These are phyloP conservation scores for Syzygium grande DNA, from an alignment of 345 rosid species.

Conservation along the genomic window DNA sequence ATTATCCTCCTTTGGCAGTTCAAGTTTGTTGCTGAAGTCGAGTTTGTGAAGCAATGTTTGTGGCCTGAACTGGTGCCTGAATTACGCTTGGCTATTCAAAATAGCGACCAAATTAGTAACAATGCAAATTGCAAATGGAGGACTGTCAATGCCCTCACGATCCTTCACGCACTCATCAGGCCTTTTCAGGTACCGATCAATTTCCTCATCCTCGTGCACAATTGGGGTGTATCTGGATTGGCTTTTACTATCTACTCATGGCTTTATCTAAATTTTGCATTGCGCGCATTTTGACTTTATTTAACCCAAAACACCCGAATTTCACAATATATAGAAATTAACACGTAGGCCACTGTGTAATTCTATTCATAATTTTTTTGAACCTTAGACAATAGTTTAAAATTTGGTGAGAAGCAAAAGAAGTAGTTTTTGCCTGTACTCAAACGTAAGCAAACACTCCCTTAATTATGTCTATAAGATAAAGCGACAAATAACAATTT, in stretches of 20 bases:
- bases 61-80: slow-evolving; percentile 83
- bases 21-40: slow-evolving; percentile 43
- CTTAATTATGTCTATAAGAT: neutral
- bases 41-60: slow-evolving; percentile 55
- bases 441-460: neutral
- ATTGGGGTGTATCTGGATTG: neutral
- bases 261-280: neutral
- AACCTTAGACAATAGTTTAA: neutral
- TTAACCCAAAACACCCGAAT: neutral
- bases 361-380: neutral
- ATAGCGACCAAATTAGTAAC: slow-evolving; percentile 34
- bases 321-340: neutral
- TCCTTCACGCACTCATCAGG: slow-evolving; percentile 57
- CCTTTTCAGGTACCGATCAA: slow-evolving; percentile 65
- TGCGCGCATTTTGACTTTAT: neutral
- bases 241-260: neutral
- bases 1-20: slow-evolving; percentile 34
- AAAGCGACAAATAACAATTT: neutral
- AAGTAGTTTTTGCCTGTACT: neutral
- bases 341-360: neutral
- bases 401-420: neutral
- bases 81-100: slow-evolving; percentile 50
- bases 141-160: slow-evolving; percentile 48
- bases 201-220: neutral
- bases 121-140: slow-evolving; percentile 32